Percentiles rank a stretch among this genome's conserved stretches.
Evolutionary conservation across 2,329 filamentous ascomycete genomes (phyloP).

Genomic region (Neofusicoccum laricinum): DNA sequence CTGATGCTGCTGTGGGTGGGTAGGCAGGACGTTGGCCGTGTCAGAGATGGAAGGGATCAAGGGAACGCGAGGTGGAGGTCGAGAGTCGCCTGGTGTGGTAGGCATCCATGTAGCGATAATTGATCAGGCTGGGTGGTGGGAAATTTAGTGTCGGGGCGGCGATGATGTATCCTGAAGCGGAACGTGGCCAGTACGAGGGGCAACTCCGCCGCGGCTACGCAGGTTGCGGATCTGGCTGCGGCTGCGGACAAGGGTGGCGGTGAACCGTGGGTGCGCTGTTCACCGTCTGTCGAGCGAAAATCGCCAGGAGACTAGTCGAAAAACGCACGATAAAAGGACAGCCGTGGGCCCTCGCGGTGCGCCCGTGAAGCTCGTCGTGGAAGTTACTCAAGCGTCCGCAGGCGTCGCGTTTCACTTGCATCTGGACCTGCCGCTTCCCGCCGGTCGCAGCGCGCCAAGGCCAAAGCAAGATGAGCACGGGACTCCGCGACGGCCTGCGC

Average conservation of each 20-base stretch:
- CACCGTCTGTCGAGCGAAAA: conserved; percentile 1
- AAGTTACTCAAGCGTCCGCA: neutral
- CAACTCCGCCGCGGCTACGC: neutral
- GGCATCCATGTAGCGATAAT: conserved; percentile 39
- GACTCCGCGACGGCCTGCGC: conserved; percentile 9
- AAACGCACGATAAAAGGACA: conserved; percentile 1
- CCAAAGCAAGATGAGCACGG: conserved; percentile 7
- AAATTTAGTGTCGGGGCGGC: conserved; percentile 2
- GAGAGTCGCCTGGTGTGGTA: conserved; percentile 36
- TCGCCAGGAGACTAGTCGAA: neutral
- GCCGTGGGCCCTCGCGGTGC: neutral
- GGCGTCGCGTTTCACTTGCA: conserved; percentile 9
- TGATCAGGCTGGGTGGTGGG: neutral
- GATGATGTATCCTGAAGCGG: conserved; percentile 16
- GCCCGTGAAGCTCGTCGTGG: neutral
- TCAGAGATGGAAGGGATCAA: conserved; percentile 23
- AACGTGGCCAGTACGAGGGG: conserved; percentile 16
- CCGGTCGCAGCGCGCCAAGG: conserved; percentile 13
- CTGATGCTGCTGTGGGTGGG: conserved; percentile 19
- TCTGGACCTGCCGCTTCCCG: conserved; percentile 1
- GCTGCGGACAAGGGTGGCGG: conserved; percentile 7
- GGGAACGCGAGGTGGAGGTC: conserved; percentile 31
- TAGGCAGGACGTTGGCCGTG: conserved; percentile 21
- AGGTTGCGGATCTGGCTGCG: conserved; percentile 3
- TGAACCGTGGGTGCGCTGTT: conserved; percentile 12